These are phyloP conservation scores for Filosporella fistucella DNA, from an alignment of 495 filamentous ascomycete species.

Conservation along the genomic window DNA sequence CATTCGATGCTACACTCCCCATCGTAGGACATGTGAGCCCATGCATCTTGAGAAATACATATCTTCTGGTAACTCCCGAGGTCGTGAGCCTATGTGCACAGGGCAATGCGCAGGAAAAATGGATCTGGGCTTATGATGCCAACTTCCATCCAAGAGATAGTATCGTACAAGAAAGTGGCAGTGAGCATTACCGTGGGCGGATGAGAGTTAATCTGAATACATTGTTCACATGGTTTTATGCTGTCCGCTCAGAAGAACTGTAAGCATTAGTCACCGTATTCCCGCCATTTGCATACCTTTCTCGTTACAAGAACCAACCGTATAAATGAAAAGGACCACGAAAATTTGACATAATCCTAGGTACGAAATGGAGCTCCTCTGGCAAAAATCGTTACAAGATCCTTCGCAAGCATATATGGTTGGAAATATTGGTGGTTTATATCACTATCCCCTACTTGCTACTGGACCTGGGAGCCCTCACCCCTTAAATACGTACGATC, in stretches of 20 bases:
- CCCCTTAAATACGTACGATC: not conserved
- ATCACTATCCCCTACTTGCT: not conserved
- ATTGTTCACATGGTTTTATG: not conserved
- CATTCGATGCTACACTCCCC: no score
- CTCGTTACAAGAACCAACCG: no score
- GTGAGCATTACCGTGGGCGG: not conserved
- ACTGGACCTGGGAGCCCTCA: not conserved
- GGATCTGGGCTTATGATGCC: not conserved
- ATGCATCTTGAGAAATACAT: not conserved
- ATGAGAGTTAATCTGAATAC: not conserved
- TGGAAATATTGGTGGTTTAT: not conserved
- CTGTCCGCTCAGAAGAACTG: not conserved
- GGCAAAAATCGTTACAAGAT: not conserved
- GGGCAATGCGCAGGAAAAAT: not conserved
- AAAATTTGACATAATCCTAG: no score
- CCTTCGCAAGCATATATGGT: not conserved
- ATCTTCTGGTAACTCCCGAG: not conserved
- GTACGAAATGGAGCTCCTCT: not conserved
- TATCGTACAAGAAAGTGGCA: not conserved
- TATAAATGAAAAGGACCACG: no score
- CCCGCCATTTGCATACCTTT: no score
- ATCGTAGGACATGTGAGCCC: no score
- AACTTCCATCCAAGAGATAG: not conserved
- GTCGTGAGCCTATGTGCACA: not conserved
- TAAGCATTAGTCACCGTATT: no score